Base-by-base conservation (phyloP, 2,329 filamentous ascomycete genomes). In the Trichoderma harzianum region DNA sequence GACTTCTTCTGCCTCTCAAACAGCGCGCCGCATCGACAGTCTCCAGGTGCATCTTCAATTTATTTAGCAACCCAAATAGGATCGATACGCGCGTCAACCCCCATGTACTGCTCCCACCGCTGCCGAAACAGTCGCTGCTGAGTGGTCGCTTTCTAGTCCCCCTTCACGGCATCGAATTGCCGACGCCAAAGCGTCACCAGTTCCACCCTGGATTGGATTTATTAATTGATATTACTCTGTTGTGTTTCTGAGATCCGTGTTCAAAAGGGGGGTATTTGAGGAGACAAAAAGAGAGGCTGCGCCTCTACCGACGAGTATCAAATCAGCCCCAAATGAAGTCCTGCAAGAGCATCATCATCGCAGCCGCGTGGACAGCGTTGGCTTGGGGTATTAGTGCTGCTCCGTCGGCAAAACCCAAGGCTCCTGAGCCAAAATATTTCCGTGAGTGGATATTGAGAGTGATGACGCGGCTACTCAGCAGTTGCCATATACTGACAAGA, bases 351-450 rank as follows among this genome's bases (percentile, higher is more conserved):
- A 64, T 28, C 32, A 26, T 69, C 47, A 21, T 47, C 58, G 39
- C 66, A 28, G 65, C 51, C 39, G 7, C 53, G 11, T 69, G 65
- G 58, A 62, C 57, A 28, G 39, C 55, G 47, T 8, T 57, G 43
- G 53, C 47, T 47, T 71, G 69, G 66, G n/a, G 47, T 60, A 26
- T 57, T 32, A 30, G 53, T 70, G 70, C 64, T 21, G 73, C 65
- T 5, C 66, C 69, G 3, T n/a, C 26, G n/a, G 34, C 24, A 32
- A 12, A 67, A n/a, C 18, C 28, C 47, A 70, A 71, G 43, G 71
- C 66, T 55, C 21, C 63, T 14, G 74, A 72, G 16, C 73, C 73
- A 47, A 77, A 77, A 62, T 77, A 77, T 60, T 77, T 77, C 60
- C 69, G 76, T 77, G 62, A 74, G 76, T 73, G 69, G 61, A 60